Evolutionary conservation across 1,139 yeast genomes (phyloP), one percentile per base, ranked within the genome.

Genomic region (Scheffersomyces segobiensis): DNA sequence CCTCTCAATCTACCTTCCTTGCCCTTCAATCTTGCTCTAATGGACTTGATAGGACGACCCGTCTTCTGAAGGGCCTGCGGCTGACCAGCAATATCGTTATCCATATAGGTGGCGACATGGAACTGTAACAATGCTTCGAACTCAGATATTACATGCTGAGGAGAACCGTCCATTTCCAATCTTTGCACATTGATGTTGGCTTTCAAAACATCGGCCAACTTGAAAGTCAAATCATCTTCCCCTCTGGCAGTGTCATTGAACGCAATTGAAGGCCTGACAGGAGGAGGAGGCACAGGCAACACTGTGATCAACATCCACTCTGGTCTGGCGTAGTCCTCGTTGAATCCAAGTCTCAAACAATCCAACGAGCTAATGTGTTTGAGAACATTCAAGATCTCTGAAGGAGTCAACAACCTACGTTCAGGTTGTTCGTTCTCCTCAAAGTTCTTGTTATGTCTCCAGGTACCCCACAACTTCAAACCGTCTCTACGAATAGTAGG

Each of bases 21-120:
- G 79, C 99, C 99, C 88, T 96, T 96, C 67, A 96, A 83, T 81
- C 99, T 92, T 26, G 99, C 99, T 79, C 99, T 88, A 67, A 96
- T 96, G 53, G 98, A 92, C 75, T 95, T 96, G 63, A 96, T 96
- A 8, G 99, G 99, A 78, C 99, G 91, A 59, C 99, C 99, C 55
- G 98, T 92, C 76, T 96, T 96, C 73, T 96, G 99, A 63, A 95
- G 84, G 50, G 99, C 99, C 75, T 95, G 99, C 0, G 99, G 99
- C 77, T 95, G 99, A 62, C 99, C 99, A n/a, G 99, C 99, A 77
- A 95, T 95, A 79, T 95, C 99, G 72, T 95, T 95, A 78, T 95
- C 99, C 99, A 95, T 95, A 74, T 95, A 95, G 0, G 99, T 95
- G n/a, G 99, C 99, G 55, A 96, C 98, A 70, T 95, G 99, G 75